A percentile compares a stretch with the other conserved stretches of the same genome.
Conservation (phyloP, 495 filamentous ascomycete genomes). For the Jackrogersella minutella region DNA sequence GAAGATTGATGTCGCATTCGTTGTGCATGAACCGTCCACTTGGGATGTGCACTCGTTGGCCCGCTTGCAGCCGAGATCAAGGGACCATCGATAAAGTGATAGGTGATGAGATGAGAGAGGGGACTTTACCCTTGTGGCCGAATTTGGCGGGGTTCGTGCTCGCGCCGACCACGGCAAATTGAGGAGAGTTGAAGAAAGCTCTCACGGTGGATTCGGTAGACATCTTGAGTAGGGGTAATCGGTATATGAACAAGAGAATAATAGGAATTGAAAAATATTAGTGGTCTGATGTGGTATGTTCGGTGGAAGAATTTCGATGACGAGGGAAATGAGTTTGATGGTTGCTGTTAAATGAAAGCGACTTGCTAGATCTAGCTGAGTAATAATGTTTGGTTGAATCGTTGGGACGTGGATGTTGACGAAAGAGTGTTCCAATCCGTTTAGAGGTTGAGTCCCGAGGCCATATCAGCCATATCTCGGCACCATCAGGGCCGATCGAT, state of each 20-base stretch:
- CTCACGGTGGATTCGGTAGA: conserved; percentile 68
- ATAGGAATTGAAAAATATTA: neutral
- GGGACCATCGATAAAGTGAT: neutral
- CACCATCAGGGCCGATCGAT: conserved; percentile 22
- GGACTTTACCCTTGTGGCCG: conserved; percentile 80
- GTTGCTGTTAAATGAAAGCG: conserved; percentile 25
- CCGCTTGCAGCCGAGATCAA: conserved; percentile 30
- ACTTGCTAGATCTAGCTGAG: conserved; percentile 15
- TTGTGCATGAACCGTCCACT: conserved; percentile 22
- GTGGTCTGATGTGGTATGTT: conserved; percentile 22
- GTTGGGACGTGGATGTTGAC: conserved; percentile 15
- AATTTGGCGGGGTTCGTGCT: conserved; percentile 84
- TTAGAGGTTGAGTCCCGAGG: conserved; percentile 19
- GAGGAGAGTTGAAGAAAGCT: conserved; percentile 81
- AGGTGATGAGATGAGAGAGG: neutral
- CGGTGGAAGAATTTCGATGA: conserved; percentile 11
- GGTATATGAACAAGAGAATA: conserved; percentile 16
- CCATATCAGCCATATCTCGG: conserved; percentile 16
- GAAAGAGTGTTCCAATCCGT: neutral
- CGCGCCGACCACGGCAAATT: conserved; percentile 91
- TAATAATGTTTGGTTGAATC: conserved; percentile 28
- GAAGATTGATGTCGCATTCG: conserved; percentile 17
- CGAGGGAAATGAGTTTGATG: conserved; percentile 3
- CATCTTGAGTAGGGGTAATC: conserved; percentile 39
- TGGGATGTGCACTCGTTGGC: conserved; percentile 8